Evolutionary conservation across 495 filamentous ascomycete species (phyloP), one percentile per base, ranked within the genome.

Genomic region (Geopyxis carbonaria): DNA sequence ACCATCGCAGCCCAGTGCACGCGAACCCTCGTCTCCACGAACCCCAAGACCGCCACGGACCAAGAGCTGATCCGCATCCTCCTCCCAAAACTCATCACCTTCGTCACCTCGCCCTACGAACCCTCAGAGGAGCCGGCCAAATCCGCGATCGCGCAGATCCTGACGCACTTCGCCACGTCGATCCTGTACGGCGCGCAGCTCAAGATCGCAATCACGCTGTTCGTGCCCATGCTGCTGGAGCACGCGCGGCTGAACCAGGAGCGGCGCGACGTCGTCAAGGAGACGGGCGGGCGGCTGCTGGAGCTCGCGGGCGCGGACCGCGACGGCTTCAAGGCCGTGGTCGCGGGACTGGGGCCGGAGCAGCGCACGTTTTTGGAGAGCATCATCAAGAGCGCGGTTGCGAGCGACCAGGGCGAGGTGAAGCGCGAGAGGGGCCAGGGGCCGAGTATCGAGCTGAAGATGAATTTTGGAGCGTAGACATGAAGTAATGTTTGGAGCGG

Each of bases 391-490:
- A 70, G 68, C 31, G 57, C 46, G 6, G 34, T 45, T 10, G 43
- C 32, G 24, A 48, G 51, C 46, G 51, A 24, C 42, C 45, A 38
- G 57, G 44, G 21, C 62, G 53, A 45, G 56, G 53, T 21, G 59
- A 59, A 16, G 60, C 57, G 60, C 35, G 7, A 45, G 14, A 66
- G 60, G 30, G 66, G 66, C 23, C 71, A 64, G 43, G 72, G 75
- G 59, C 91, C 89, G 10, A 92, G 62, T 44, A 99, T 99, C 68
- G 83, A 83, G 36, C 55, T 99, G 58, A 82, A 87, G 65, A 85
- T 95, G 78, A 69, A 93, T 54, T 94, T 97, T 69, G 50, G 44
- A 15, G 31, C 25, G 7, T 28, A 28, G 25, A 28, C n/a, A n/a
- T n/a, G n/a, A n/a, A n/a, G n/a, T n/a, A n/a, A n/a, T n/a, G n/a